Evolutionary conservation across 2,329 filamentous ascomycete species (phyloP).

Genomic region (Epichloe festucae): DNA sequence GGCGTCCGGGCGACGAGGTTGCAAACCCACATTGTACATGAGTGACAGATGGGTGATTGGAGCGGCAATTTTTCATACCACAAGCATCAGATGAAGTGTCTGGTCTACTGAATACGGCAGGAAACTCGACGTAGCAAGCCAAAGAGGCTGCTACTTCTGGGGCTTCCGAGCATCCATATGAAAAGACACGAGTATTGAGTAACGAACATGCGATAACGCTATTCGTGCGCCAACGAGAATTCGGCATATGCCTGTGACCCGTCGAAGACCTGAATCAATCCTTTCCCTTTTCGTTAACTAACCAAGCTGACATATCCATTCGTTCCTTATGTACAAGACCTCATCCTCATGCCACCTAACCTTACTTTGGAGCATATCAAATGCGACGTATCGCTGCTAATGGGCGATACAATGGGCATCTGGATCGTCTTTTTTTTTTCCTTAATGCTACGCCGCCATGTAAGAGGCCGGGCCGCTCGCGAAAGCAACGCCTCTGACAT

Average conservation of each 20-base stretch:
- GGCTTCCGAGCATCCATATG: not conserved
- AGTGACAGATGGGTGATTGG: no score
- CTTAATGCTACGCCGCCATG: not conserved
- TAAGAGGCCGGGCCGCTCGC: not conserved
- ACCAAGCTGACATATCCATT: not conserved
- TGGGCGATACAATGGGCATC: not conserved
- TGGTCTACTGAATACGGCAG: no score
- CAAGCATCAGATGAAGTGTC: no score
- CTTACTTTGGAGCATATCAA: not conserved
- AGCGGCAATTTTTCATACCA: no score
- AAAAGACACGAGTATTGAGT: not conserved
- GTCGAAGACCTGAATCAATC: not conserved
- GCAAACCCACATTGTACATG: no score
- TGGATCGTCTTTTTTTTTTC: not conserved
- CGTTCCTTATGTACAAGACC: not conserved
- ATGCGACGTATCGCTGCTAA: not conserved
- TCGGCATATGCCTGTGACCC: not conserved
- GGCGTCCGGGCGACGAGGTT: no score
- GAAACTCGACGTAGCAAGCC: no score
- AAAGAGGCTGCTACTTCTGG: not conserved
- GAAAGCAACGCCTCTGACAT: not conserved
- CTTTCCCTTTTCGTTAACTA: not conserved
- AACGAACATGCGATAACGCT: not conserved
- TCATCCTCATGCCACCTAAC: not conserved
- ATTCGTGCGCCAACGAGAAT: not conserved